Base-by-base conservation (phyloP, 306 rosid species). In the Canavalia ensiformis region DNA sequence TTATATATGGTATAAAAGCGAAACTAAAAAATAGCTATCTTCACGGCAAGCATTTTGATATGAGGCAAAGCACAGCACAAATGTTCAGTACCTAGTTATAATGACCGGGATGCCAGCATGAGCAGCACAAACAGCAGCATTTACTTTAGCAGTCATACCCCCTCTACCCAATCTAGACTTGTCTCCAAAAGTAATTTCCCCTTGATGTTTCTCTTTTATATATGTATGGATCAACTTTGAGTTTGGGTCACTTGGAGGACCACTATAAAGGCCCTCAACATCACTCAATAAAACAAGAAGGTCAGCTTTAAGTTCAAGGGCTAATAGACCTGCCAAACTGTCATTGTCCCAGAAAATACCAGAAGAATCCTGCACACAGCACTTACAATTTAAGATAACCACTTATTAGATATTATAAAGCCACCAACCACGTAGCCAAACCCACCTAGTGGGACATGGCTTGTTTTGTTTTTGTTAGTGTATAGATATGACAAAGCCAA, bases 321-420 rank as follows among this genome's bases (percentile, higher is more conserved):
- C 98, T 82, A 95, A 84, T 60, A 93, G 87, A 81, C 96, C 89
- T 4, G 99, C 98, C 90, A 95, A 92, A 80, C 99, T 92, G 75
- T 95, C 99, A 76, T 95, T 95, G 85, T 95, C 99, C 99, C 98
- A 95, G 75, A 95, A 95, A 77, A 93, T 93, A 55, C 98, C 99
- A 60, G 98, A 87, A 75, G 98, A 91, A 75, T 95, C 99, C 99
- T 95, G 97, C 87, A 80, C 68, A 78, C 30, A 52, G 47, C 18
- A 72, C 84, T 83, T 82, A 63, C 66, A 60, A 45, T 88, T 81
- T 81, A 71, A 74, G 83, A 75, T 73, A 52, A 64, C 3, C 29
- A 69, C 29, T 9, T 33, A 62, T 29, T 63, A 70, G 49, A 31
- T 4, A 52, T 86, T 44, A 63, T 41, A 34, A 69, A 70, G 6